A percentile compares a stretch with the other conserved stretches of the same genome.
Evolutionary conservation across 352 stramenopile genomes (phyloP).

Genomic region (Thalassiosira hispida): DNA sequence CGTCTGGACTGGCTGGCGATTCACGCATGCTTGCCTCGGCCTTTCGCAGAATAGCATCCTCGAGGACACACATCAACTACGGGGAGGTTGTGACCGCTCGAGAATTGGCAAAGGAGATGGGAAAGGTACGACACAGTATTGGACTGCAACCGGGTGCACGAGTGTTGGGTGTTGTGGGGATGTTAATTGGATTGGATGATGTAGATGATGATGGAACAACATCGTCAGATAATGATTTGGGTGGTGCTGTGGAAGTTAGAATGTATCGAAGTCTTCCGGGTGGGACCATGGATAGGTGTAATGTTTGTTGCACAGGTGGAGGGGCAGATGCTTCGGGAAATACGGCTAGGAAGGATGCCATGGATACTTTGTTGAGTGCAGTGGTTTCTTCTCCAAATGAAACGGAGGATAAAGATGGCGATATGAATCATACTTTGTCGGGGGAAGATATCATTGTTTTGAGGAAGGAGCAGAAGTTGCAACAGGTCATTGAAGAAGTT

Average conservation of each 20-base stretch:
- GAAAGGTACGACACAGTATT: conserved; percentile 41
- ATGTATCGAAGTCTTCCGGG: conserved; percentile 56
- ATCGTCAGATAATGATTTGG: background rate
- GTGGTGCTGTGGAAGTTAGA: conserved; percentile 31
- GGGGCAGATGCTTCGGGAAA: conserved; percentile 43
- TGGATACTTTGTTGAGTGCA: conserved; percentile 25
- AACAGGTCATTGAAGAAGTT: conserved; percentile 45
- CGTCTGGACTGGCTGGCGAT: conserved; percentile 68
- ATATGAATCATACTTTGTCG: no score
- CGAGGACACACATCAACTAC: conserved; percentile 47
- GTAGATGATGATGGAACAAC: conserved; percentile 14
- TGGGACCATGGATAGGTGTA: conserved; percentile 45
- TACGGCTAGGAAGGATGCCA: conserved; percentile 40
- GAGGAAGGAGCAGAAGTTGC: conserved; percentile 24
- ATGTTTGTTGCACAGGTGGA: conserved; percentile 47
- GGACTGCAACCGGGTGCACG: conserved; percentile 39
- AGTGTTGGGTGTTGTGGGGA: conserved; percentile 44
- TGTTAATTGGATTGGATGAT: conserved; percentile 53
- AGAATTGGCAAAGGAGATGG: conserved; percentile 50
- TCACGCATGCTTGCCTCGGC: conserved; percentile 53
- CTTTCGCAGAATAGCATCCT: conserved; percentile 51
- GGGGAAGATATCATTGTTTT: no score
- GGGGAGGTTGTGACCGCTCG: conserved; percentile 36
- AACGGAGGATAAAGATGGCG: background rate
- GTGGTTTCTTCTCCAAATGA: conserved; percentile 12